Conservation (phyloP, 495 filamentous ascomycete species). For the Penicillium diatomitis region DNA sequence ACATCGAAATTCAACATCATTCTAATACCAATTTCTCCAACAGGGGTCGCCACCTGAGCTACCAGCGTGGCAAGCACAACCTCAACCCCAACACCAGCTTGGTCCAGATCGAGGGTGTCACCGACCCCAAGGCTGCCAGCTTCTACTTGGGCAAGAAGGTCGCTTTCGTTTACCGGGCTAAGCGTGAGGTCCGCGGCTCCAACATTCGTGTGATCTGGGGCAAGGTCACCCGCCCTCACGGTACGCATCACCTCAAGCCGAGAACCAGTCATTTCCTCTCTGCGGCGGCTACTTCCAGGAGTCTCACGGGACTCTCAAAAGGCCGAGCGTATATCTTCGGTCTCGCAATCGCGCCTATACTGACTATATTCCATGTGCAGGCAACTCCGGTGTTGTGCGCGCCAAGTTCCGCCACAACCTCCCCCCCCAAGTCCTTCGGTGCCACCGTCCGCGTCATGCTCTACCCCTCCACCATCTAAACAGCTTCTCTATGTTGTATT, state of each 20-base stretch:
- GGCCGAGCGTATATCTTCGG: not conserved
- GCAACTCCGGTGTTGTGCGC: slow-evolving; percentile 93
- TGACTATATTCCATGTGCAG: slow-evolving; percentile 31
- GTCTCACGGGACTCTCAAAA: not conserved
- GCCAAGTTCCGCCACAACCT: slow-evolving; percentile 94
- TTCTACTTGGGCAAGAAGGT: slow-evolving; percentile 95
- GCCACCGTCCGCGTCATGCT: slow-evolving; percentile 97
- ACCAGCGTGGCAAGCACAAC: slow-evolving; percentile 79
- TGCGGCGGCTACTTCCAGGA: not conserved
- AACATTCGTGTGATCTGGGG: slow-evolving; percentile 99
- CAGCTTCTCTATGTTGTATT: slow-evolving; percentile 28
- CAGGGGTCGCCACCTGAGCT: slow-evolving; percentile 89
- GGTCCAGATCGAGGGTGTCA: slow-evolving; percentile 96
- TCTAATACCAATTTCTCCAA: slow-evolving; percentile 29
- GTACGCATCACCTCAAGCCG: slow-evolving; percentile 40
- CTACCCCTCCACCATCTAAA: slow-evolving; percentile 69
- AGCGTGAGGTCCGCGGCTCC: slow-evolving; percentile 84
- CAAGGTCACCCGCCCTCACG: slow-evolving; percentile 91
- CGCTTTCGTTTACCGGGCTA: slow-evolving; percentile 92
- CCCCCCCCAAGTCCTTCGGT: slow-evolving; percentile 91
- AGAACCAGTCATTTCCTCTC: not conserved
- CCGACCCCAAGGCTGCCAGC: slow-evolving; percentile 72
- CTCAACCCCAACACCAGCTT: slow-evolving; percentile 79
- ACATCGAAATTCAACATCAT: slow-evolving; percentile 14
- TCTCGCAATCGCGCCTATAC: not conserved